Percentiles rank a stretch among this genome's conserved stretches.
Conservation (phyloP, 176 grass and related monocot genomes). For the Musa itinerans region DNA sequence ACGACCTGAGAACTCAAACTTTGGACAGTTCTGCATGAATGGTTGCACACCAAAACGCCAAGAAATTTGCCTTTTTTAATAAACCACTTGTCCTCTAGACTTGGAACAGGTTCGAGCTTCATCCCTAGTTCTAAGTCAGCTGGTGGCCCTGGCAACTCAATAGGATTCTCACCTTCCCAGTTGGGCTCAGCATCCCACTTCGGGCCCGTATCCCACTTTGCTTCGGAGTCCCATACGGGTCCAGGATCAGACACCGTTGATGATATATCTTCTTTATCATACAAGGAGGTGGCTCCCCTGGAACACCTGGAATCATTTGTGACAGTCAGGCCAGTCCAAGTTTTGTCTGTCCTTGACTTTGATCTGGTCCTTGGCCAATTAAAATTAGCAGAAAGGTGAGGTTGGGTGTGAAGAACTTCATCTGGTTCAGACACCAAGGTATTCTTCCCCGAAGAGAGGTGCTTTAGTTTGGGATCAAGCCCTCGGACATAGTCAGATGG, state of each 20-base stretch:
- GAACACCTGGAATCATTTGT: conserved; percentile 55
- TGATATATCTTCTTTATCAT: conserved; percentile 94
- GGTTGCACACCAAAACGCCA: conserved; percentile 82
- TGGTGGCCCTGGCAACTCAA: conserved; percentile 17
- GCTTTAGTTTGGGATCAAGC: conserved; percentile 78
- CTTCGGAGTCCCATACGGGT: conserved; percentile 82
- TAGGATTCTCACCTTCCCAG: conserved; percentile 51
- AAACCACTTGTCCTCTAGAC: conserved; percentile 39
- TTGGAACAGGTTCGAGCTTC: conserved; percentile 15
- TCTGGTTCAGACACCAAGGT: conserved; percentile 89
- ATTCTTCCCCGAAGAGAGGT: conserved; percentile 58
- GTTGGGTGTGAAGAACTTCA: conserved; percentile 79
- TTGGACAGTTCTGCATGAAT: conserved; percentile 73
- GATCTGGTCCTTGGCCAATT: conserved; percentile 91
- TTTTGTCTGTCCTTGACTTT: conserved; percentile 60
- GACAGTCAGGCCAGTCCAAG: conserved; percentile 28
- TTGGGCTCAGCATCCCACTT: conserved; percentile 61
- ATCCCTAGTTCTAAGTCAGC: conserved; percentile 13
- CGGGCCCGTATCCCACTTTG: conserved; percentile 69
- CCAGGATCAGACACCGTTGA: conserved; percentile 91
- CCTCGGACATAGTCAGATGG: conserved; percentile 81
- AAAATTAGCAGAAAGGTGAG: conserved; percentile 59
- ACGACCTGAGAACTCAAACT: conserved; percentile 64
- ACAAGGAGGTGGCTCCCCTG: conserved; percentile 57
- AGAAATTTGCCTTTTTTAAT: conserved; percentile 69